Evolutionary conservation across 1,284 basidiomycete genomes (phyloP).

Genomic region (Pseudozyma tsukubaensis): DNA sequence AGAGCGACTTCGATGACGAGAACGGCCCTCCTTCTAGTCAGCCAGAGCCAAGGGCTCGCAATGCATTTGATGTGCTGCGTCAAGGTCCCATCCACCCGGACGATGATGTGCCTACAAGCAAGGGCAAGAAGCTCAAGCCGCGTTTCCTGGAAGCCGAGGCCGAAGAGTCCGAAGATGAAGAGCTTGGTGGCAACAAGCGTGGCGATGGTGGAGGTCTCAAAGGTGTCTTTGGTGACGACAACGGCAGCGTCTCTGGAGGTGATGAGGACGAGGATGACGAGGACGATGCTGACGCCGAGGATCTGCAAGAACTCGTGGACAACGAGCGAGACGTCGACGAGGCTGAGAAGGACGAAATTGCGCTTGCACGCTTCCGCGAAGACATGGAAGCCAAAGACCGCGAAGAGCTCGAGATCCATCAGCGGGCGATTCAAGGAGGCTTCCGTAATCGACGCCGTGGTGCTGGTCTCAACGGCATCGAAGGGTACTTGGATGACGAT

Average conservation of each 20-base stretch:
- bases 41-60: slow-evolving; percentile 28
- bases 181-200: slow-evolving; percentile 32
- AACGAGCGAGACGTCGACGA: slow-evolving; percentile 61
- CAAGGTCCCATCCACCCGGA: slow-evolving; percentile 1
- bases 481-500: slow-evolving; percentile 63
- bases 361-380: slow-evolving; percentile 48
- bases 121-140: slow-evolving; percentile 44
- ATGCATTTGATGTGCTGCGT: slow-evolving; percentile 36
- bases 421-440: slow-evolving; percentile 55
- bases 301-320: slow-evolving; percentile 62
- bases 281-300: slow-evolving; percentile 58
- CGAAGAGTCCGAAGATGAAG: slow-evolving; percentile 66
- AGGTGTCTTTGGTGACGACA: slow-evolving; percentile 59
- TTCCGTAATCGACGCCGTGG: slow-evolving; percentile 48
- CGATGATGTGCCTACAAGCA: background rate
- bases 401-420: slow-evolving; percentile 56
- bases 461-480: slow-evolving; percentile 43
- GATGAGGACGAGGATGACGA: slow-evolving; percentile 55
- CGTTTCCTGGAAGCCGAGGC: slow-evolving; percentile 65
- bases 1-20: slow-evolving; percentile 31
- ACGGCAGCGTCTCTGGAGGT: slow-evolving; percentile 14
- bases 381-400: slow-evolving; percentile 59
- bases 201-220: slow-evolving; percentile 56
- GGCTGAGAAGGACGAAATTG: slow-evolving; percentile 58
- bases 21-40: slow-evolving; percentile 33